A percentile compares a stretch with the other conserved stretches of the same genome.
Conservation (phyloP, 1,139 yeast genomes). For the Ashbya aceris region DNA sequence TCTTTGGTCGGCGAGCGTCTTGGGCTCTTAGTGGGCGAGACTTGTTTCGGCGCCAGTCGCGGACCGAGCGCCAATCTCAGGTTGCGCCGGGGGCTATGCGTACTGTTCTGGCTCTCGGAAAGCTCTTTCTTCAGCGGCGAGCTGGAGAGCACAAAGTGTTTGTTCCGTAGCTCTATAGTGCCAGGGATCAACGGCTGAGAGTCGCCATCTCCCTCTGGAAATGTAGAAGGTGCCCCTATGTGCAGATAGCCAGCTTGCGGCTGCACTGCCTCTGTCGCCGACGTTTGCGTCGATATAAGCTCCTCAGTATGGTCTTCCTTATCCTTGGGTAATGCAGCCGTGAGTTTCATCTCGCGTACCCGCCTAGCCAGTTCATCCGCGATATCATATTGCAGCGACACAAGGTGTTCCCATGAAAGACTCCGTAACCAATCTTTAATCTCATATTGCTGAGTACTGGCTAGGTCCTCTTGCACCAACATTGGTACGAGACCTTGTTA, state of each 20-base stretch:
- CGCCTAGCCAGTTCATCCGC: conserved; percentile 3
- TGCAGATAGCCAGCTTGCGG: background rate
- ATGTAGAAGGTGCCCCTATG: background rate
- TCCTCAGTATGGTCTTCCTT: conserved; percentile 17
- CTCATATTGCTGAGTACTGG: conserved; percentile 1
- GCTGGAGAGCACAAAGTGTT: conserved; percentile 13
- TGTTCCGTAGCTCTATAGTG: conserved; percentile 8
- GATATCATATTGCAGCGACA: conserved; percentile 3
- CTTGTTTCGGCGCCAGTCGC: background rate
- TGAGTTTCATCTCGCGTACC: conserved; percentile 1
- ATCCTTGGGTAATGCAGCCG: background rate
- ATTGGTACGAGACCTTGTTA: background rate
- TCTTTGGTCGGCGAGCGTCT: background rate
- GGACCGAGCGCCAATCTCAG: background rate
- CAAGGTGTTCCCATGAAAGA: conserved; percentile 4
- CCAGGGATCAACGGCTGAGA: conserved; percentile 8
- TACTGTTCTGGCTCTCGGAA: background rate
- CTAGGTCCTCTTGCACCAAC: background rate
- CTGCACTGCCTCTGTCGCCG: background rate
- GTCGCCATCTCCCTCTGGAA: background rate
- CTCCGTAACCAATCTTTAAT: conserved; percentile 1
- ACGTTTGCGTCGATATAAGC: conserved; percentile 18
- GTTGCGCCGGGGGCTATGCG: background rate
- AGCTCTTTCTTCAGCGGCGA: conserved; percentile 15
- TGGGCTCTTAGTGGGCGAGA: too few species aligned